These are phyloP conservation scores for Carallia pectinifolia DNA, from an alignment of 345 rosid genomes.

Conservation along the genomic window DNA sequence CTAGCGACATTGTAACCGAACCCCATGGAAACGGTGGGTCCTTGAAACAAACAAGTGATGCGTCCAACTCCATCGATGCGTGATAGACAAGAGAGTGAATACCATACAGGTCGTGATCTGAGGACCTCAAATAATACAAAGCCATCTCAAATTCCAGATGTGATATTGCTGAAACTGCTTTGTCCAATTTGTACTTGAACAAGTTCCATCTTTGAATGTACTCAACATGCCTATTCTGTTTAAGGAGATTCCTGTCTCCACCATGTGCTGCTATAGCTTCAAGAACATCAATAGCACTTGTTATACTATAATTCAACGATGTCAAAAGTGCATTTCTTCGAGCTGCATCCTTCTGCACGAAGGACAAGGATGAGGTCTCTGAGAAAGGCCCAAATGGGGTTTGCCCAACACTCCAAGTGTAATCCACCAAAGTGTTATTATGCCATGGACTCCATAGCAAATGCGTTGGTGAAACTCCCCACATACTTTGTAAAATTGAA, in stretches of 20 bases:
- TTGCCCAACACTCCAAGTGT: conserved; percentile 96
- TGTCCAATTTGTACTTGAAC: conserved; percentile 84
- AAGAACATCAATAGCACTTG: conserved; percentile 72
- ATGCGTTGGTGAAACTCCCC: conserved; percentile 98
- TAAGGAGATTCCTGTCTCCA: conserved; percentile 70
- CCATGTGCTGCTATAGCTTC: conserved; percentile 78
- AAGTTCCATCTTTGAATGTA: conserved; percentile 81
- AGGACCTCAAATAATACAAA: conserved; percentile 63
- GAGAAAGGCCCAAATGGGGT: conserved; percentile 98
- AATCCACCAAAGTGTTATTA: conserved; percentile 77
- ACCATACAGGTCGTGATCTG: conserved; percentile 26
- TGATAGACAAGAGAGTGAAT: conserved; percentile 21
- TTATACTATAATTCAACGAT: conserved; percentile 66
- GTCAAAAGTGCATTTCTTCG: conserved; percentile 79
- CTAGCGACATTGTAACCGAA: conserved; percentile 47
- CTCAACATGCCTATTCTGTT: conserved; percentile 57
- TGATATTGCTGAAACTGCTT: conserved; percentile 74
- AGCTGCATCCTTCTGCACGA: conserved; percentile 94
- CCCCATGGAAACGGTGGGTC: conserved; percentile 95
- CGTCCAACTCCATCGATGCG: conserved; percentile 82
- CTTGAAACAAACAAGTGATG: conserved; percentile 81
- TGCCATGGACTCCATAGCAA: conserved; percentile 79
- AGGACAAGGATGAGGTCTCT: conserved; percentile 65
- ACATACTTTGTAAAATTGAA: conserved; percentile 93
- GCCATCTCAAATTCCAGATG: conserved; percentile 86